Evolutionary conservation across 441 rosid genomes (phyloP), one percentile per base, ranked within the genome.

Genomic region (Corymbia calophylla): DNA sequence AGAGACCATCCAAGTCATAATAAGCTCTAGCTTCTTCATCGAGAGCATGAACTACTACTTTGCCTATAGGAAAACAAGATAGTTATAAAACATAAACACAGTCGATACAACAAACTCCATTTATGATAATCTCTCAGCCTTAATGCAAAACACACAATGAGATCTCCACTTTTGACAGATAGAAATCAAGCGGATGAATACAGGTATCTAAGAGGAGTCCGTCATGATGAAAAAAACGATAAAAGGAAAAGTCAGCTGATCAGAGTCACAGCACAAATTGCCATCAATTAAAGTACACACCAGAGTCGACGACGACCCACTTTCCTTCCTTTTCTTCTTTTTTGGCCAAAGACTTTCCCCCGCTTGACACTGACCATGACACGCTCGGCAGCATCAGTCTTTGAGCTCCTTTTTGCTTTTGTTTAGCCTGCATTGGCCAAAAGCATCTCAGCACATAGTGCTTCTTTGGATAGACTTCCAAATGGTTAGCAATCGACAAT

Each of bases 11-110:
- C 93, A 97, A 92, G 91, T 96, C 91, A 91, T 96, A 98, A 89
- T 97, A 97, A 89, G 93, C 95, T 91, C 99, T 95, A 8, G 99
- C 99, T 90, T 96, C 95, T 94, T 97, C 99, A 88, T 98, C 99
- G 60, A 98, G 97, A 86, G 99, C 99, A 93, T 97, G 99, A 82
- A 98, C 94, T 64, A 97, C 94, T 90, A 96, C 96, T 91, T 94
- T 97, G 3, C 99, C 99, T 98, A 88, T 70, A 90, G 58, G 53
- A 90, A 89, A 77, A 73, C 84, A 12, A 73, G 51, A 73, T 21
- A 21, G 84, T 39, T 44, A 73, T 39, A 73, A 39, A 21, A 21
- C 29, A 0, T 21, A 89, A 87, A 35, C 88, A 48, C 9, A 8
- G 44, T 32, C 23, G 48, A 27, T 39, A 29, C 18, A 81, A 54